Percentiles rank a stretch among this genome's conserved stretches.
Conservation (phyloP, 305 asterid species). For the Rubia tinctorum region DNA sequence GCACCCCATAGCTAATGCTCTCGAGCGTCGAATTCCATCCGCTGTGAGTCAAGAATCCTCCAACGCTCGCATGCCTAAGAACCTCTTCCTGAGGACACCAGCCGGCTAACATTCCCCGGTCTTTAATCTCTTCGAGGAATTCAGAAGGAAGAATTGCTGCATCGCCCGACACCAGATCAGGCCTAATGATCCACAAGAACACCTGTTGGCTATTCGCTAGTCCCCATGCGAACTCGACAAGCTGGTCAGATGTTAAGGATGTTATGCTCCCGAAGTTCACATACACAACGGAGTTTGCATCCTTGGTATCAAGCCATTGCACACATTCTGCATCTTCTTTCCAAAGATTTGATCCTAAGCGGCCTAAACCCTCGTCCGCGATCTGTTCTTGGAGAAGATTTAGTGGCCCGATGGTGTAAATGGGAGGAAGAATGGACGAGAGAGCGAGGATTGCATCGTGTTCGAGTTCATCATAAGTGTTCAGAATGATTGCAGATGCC, state of each 20-base stretch:
- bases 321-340: slow-evolving; percentile 1
- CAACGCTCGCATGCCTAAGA: not conserved
- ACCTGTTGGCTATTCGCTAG: not conserved
- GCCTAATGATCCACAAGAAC: not conserved
- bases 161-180: not conserved
- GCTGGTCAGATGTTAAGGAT: not conserved
- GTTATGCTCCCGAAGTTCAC: slow-evolving; percentile 1
- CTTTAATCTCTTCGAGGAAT: not conserved
- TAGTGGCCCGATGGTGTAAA: not conserved
- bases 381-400: not conserved
- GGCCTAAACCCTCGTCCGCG: not conserved
- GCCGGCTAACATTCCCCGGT: not conserved
- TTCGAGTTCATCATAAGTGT: not conserved
- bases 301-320: not conserved
- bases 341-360: not conserved
- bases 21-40: not conserved
- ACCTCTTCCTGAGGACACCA: slow-evolving; percentile 2
- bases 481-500: not conserved
- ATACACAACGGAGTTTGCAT: not conserved
- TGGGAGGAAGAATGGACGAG: not conserved
- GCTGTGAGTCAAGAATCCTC: slow-evolving; percentile 6
- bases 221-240: not conserved
- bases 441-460: not conserved
- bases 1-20: not conserved
- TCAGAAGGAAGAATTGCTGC: not conserved